Base-by-base conservation (phyloP, 1,284 basidiomycete species). In the Moesziomyces globuligerus region DNA sequence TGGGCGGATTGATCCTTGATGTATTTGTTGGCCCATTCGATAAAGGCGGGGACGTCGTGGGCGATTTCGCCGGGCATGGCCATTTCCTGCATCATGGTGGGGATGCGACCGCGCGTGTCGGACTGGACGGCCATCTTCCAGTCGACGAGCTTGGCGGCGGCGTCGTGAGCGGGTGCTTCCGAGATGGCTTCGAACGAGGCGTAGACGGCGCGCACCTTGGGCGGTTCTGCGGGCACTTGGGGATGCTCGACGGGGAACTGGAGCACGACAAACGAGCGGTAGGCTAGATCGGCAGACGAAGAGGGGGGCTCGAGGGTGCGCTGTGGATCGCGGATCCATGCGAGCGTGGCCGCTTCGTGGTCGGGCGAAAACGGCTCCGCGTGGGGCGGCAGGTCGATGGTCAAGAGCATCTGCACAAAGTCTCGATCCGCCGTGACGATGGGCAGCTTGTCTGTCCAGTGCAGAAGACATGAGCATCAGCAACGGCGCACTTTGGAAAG, bases 381-480 rank as follows among this genome's bases (percentile, higher is more conserved):
- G 28, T 73, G 68, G 0, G 70, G 58, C 24, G 76, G 77, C 15
- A 80, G 58, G 26, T 77, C 72, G 51, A 80, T 34, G 7, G 74
- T 74, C 15, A 80, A 25, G 1, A 80, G 58, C 46, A 79, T 70
- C 67, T 79, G 65, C 8, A 78, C 58, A 61, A 80, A 80, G 61
- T 80, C 79, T 23, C 79, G 56, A 48, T 79, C 68, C 28, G 73
- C 46, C 7, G 71, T 76, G 17, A 73, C 52, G 48, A 59, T 60
- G 36, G 78, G 75, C 23, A 78, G 56, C 42, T 67, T 70, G 66
- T 80, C 56, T 41, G 43, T n/a, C n/a, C n/a, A n/a, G n/a, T n/a
- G n/a, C n/a, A n/a, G n/a, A n/a, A n/a, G n/a, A n/a, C n/a, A n/a
- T n/a, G n/a, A n/a, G n/a, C n/a, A n/a, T n/a, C n/a, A n/a, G n/a